A percentile compares a stretch with the other conserved stretches of the same genome.
Evolutionary conservation across 208 protist species (phyloP).

Genomic region (Leptomonas pyrrhocoris): DNA sequence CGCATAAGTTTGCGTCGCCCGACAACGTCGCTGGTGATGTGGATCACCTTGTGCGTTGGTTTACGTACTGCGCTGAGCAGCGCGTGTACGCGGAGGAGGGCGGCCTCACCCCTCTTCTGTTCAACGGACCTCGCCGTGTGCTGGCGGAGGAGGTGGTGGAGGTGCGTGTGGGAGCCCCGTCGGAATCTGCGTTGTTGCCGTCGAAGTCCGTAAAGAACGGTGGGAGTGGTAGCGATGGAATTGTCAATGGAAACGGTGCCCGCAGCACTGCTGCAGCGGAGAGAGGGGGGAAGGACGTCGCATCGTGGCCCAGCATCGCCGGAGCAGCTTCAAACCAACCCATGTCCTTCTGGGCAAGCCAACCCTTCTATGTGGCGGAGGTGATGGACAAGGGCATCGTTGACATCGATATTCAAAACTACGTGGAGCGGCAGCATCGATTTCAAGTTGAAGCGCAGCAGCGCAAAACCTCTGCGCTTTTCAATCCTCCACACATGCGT

Average conservation of each 20-base stretch:
- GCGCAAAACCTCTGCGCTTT: conserved; percentile 7
- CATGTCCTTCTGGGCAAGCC: conserved; percentile 23
- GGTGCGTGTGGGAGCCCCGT: background rate
- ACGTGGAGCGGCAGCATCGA: conserved; percentile 61
- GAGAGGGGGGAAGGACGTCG: background rate
- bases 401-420: conserved; percentile 60
- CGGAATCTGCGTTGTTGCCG: background rate
- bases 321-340: background rate
- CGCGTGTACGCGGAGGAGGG: conserved; percentile 41
- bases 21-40: conserved; percentile 34
- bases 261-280: background rate
- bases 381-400: conserved; percentile 38
- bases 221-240: background rate
- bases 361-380: conserved; percentile 35
- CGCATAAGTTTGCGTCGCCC: conserved; percentile 24
- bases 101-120: conserved; percentile 42
- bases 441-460: conserved; percentile 28
- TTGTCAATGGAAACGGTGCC: background rate
- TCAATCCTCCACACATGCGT: conserved; percentile 7
- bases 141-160: conserved; percentile 28
- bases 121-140: conserved; percentile 2
- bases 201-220: background rate
- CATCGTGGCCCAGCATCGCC: background rate
- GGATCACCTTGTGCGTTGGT: conserved; percentile 52
- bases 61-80: conserved; percentile 29